Base-by-base conservation (phyloP, 2,329 filamentous ascomycete species). In the Colletotrichum agaves region DNA sequence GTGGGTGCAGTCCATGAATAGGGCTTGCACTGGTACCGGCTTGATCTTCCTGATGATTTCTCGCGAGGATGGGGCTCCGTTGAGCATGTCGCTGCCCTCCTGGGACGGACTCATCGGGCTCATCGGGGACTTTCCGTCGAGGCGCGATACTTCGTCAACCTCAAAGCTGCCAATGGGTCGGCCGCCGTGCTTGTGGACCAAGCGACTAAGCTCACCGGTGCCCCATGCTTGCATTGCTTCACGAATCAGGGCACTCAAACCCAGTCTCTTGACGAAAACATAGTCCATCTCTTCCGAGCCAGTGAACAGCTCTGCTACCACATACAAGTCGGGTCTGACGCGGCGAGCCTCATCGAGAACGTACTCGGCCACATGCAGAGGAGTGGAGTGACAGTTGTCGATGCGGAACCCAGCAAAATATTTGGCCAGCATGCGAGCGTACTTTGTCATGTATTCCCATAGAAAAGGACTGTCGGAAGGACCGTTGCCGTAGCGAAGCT, bases 1-100 rank as follows among this genome's bases (percentile, higher is more conserved):
- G 78, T 99, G 96, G 0, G 97, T 99, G 79, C 97, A 99, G 77
- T 99, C 97, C 94, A 98, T 98, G 80, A 99, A 98, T 1, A 99
- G 83, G 1, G 95, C 96, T 72, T 97, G 94, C 0, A 98, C 91
- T 4, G 94, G 93, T 3, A 90, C 92, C n/a, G 92, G 90, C 72
- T 93, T 93, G 78, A 99, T 94, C 69, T 87, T 91, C 71, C 91
- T 91, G 71, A 97, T 85, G 17, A 92, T 87, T 73, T 95, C 91
- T 39, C 84, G 82, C 35, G 82, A 80, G 27, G 80, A 76, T 15
- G 76, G 74, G 39, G 72, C 75, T 6, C 77, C 77, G 46, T 73
- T 65, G 74, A 69, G 66, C 64, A 67, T 64, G 8, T 69, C 66
- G 23, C 75, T 63, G 70, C 75, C 59, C 63, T 75, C 61, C 72